Conservation (phyloP, 2,329 filamentous ascomycete genomes). For the Daldinia sp. region DNA sequence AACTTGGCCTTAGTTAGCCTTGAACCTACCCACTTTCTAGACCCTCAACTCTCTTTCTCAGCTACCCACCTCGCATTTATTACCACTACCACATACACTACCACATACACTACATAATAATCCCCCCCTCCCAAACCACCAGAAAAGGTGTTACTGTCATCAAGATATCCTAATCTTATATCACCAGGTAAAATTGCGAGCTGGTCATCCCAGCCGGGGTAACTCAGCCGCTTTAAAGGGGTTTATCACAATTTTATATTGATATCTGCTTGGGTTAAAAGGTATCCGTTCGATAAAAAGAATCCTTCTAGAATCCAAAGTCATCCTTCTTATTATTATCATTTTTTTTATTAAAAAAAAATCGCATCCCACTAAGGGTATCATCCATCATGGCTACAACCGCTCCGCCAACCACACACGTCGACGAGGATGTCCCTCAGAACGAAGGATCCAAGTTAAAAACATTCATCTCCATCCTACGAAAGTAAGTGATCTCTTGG, state of each 20-base stretch:
- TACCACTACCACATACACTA: not conserved
- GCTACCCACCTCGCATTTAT: slow-evolving; percentile 2
- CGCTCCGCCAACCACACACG: slow-evolving; percentile 37
- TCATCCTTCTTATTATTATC: too few species aligned
- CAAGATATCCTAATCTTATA: not conserved
- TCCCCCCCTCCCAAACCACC: not conserved
- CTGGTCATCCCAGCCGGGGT: slow-evolving; percentile 25
- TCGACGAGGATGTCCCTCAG: slow-evolving; percentile 50
- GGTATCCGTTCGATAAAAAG: slow-evolving; percentile 1
- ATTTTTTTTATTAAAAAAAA: too few species aligned
- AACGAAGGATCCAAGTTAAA: slow-evolving; percentile 89
- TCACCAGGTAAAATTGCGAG: slow-evolving; percentile 7
- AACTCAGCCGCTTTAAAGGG: slow-evolving; percentile 16
- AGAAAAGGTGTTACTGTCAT: not conserved
- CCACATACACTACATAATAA: not conserved
- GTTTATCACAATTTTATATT: slow-evolving; percentile 1
- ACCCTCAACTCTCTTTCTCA: slow-evolving; percentile 3
- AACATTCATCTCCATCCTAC: slow-evolving; percentile 86
- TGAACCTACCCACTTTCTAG: slow-evolving; percentile 30
- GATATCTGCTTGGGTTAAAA: too few species aligned
- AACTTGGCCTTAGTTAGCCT: not conserved
- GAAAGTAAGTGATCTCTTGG: slow-evolving; percentile 71
- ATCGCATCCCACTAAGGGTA: not conserved
- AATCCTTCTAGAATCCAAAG: not conserved
- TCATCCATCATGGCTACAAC: slow-evolving; percentile 40